Percentiles rank a stretch among this genome's conserved stretches.
phyloP scores from a whole-genome alignment of 2,329 filamentous ascomycete species.

The Pseudohalonectria lignicola region DNA sequence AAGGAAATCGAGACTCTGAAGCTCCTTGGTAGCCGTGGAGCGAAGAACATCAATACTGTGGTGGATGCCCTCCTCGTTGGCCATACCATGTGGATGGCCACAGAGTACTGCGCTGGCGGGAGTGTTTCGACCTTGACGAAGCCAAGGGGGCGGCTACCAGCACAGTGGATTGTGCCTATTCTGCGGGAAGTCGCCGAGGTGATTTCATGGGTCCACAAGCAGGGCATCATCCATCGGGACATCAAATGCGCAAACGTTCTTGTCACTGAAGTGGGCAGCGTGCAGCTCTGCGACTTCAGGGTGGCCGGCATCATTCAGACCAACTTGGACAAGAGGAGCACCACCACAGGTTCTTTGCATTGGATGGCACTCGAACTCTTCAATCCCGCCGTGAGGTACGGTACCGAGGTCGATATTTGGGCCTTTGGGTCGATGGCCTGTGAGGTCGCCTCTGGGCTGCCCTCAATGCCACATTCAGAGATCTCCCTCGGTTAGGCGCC shows the following conservation, averaged over 20 bases:
- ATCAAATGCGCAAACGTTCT: constrained; percentile 73
- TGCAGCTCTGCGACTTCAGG: constrained; percentile 79
- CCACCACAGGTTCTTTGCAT: constrained; percentile 71
- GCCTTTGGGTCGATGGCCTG: constrained; percentile 73
- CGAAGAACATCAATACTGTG: constrained; percentile 71
- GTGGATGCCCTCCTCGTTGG: constrained; percentile 70
- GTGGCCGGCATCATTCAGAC: constrained; percentile 70
- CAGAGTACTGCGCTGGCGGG: constrained; percentile 75
- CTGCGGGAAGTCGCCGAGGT: constrained; percentile 56
- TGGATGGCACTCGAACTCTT: constrained; percentile 82
- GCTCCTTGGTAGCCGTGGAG: constrained; percentile 61
- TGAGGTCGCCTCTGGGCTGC: constrained; percentile 69
- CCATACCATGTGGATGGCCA: constrained; percentile 78
- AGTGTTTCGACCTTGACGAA: constrained; percentile 67
- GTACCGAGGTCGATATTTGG: constrained; percentile 72
- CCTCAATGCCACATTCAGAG: constrained; percentile 54
- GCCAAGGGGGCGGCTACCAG: constrained; percentile 55
- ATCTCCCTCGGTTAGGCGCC: constrained; percentile 40
- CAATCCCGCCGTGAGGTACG: constrained; percentile 48
- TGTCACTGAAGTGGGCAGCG: constrained; percentile 63
- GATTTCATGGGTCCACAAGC: constrained; percentile 55
- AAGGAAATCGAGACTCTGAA: constrained; percentile 61
- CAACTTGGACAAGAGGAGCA: constrained; percentile 65
- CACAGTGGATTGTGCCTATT: constrained; percentile 61
- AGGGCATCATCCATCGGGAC: constrained; percentile 60